phyloP scores from a whole-genome alignment of 2,329 filamentous ascomycete genomes.

The Sporothrix dimorphospora region DNA sequence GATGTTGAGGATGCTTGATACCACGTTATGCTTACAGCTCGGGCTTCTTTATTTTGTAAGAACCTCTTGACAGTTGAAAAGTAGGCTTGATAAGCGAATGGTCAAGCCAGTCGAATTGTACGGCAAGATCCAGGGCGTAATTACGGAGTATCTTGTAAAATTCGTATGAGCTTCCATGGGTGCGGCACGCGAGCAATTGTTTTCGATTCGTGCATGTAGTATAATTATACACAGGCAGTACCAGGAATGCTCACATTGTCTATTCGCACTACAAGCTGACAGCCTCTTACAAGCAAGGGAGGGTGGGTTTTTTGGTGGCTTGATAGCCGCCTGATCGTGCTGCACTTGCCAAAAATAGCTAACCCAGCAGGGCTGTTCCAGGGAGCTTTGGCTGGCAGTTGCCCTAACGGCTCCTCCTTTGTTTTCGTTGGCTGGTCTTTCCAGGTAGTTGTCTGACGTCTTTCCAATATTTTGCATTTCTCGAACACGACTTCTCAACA shows the following conservation, averaged over 20 bases:
- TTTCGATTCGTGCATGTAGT: not conserved
- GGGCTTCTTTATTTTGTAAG: no score
- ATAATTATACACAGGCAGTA: not conserved
- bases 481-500: not conserved
- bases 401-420: not conserved
- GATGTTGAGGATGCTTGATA: not conserved
- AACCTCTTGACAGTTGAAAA: no score
- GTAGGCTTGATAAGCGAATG: no score
- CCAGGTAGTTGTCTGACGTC: constrained; percentile 1
- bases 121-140: not conserved
- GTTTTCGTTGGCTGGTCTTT: not conserved
- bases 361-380: not conserved
- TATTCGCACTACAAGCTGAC: not conserved
- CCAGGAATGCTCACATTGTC: no score
- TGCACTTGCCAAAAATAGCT: constrained; percentile 11
- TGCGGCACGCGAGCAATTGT: not conserved
- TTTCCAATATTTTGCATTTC: not conserved
- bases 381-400: not conserved
- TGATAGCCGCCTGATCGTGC: not conserved
- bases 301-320: not conserved
- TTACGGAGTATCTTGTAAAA: not conserved
- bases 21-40: not conserved
- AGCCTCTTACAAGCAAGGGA: not conserved
- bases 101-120: not conserved
- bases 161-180: not conserved